Evolutionary conservation across 805 yeast genomes (phyloP), one percentile per base, ranked within the genome.

Genomic region (Kluyveromyces aestuarii): DNA sequence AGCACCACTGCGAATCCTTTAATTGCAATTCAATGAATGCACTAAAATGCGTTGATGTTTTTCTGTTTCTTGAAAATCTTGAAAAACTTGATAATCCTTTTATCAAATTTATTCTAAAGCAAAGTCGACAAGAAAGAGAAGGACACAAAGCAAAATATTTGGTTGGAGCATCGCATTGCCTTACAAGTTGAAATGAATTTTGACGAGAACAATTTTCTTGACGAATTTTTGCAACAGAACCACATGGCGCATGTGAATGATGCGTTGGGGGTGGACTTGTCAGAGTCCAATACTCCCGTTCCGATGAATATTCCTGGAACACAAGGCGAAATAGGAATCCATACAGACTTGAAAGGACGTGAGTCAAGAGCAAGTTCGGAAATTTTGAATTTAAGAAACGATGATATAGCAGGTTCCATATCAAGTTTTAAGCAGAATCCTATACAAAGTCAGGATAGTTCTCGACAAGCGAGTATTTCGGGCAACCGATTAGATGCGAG

Each of bases 201-300:
- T 43, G 45, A 43, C 5, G 27, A 43, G 27, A 38, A 33, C 39
- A 33, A 43, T 33, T 27, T 43, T 13, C 36, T 43, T 37, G 45
- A 43, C 18, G 39, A 43, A 27, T 43, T 43, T 18, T 33, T 43
- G 16, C 45, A 43, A 38, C 45, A 43, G 45, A 33, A 33, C 45
- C 38, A 43, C 17, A 8, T 16, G n/a, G 38, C 27, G n/a, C 39
- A 36, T 11, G 16, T 36, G 21, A 38, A 21, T 11, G 36, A 25
- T 27, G 27, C 36, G 6, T 41, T 41, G 5, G 44, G 44, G 14
- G 13, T 25, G 36, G 16, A 14, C 30, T 7, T 27, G n/a, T 41
- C 44, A 5, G 14, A 25, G 27, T 41, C 44, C n/a, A 8, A 41
- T 25, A 41, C 44, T 10, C 44, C 44, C 19, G 35, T 41, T 21